Evolutionary conservation across 2,329 filamentous ascomycete species (phyloP), one percentile per base, ranked within the genome.

Genomic region (Trichoderma pleuroti): DNA sequence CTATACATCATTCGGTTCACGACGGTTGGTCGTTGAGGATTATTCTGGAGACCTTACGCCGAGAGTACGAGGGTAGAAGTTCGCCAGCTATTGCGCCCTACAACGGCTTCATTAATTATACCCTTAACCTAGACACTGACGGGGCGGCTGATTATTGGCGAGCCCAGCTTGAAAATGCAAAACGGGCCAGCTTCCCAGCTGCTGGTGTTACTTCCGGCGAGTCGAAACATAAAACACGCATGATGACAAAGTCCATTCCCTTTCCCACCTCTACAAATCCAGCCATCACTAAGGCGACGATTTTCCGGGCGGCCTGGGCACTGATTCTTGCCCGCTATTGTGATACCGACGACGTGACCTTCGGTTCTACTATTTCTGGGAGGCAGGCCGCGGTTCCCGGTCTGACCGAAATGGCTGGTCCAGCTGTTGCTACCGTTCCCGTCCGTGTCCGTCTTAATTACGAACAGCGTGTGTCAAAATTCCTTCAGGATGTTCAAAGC

Each of bases 221-320:
- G 4, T 60, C 69, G 30, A 57, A 56, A 12, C 66, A 68, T n/a
- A 60, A 30, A 18, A 71, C 69, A 14, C 69, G 63, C 36, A 68
- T 68, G n/a, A 24, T 68, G 30, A 46, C 52, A 12, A 71, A 61
- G 24, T 68, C 63, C 5, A 67, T 71, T 39, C 52, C 32, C 14
- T 68, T 71, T 11, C 63, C 69, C 7, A 42, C 54, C 6, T 60
- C 69, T 9, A 68, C 34, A 12, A 54, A 68, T 6, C 24, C 39
- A 5, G 62, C 73, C 12, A 70, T 73, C 12, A 76, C 73, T 16
- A 72, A 70, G 2, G 72, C 75, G 9, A 72, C 74, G 1, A 30
- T 77, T 11, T 59, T 79, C 10, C 74, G 75, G 6, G 76, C 77
- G 0, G 78, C 78, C 2, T 80, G 78, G 78, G 77, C 76, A 1